Percentiles rank a stretch among this genome's conserved stretches.
phyloP scores from a whole-genome alignment of 2,329 filamentous ascomycete species.

The Nectriaceae sp. region DNA sequence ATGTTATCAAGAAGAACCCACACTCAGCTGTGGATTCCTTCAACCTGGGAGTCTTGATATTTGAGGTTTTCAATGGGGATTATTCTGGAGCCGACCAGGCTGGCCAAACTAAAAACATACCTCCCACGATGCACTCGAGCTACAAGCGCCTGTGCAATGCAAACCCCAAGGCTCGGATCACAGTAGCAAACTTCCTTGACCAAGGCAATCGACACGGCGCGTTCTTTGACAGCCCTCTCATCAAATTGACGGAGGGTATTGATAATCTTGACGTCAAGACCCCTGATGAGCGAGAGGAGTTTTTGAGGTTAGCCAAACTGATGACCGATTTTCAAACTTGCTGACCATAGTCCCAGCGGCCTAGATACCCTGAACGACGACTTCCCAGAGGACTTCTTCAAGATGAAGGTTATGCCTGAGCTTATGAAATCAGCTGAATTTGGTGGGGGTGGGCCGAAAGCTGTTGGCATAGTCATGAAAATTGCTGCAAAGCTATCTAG shows the following conservation, averaged over 20 bases:
- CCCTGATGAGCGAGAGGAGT: conserved; percentile 79
- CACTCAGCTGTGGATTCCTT: conserved; percentile 85
- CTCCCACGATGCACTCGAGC: conserved; percentile 83
- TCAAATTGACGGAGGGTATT: conserved; percentile 88
- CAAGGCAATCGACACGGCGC: conserved; percentile 80
- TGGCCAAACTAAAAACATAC: conserved; percentile 82
- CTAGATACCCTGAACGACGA: conserved; percentile 87
- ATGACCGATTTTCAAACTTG: neutral
- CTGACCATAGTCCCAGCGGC: conserved; percentile 54
- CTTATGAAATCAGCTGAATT: conserved; percentile 99
- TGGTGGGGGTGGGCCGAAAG: conserved; percentile 90
- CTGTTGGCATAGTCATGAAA: conserved; percentile 85
- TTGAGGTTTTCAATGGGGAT: conserved; percentile 88
- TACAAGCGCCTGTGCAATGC: conserved; percentile 88
- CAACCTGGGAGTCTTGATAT: conserved; percentile 79
- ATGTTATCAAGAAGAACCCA: conserved; percentile 80
- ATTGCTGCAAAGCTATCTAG: conserved; percentile 84
- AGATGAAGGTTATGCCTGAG: conserved; percentile 93
- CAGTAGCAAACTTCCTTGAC: conserved; percentile 82
- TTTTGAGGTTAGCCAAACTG: conserved; percentile 61
- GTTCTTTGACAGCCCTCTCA: conserved; percentile 92
- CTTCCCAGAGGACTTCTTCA: conserved; percentile 97
- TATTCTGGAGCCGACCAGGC: conserved; percentile 78
- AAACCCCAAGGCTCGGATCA: conserved; percentile 86
- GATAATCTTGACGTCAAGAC: conserved; percentile 90